Evolutionary conservation across 495 filamentous ascomycete species (phyloP), one percentile per base, ranked within the genome.

Genomic region (Talaromyces stipitatus): DNA sequence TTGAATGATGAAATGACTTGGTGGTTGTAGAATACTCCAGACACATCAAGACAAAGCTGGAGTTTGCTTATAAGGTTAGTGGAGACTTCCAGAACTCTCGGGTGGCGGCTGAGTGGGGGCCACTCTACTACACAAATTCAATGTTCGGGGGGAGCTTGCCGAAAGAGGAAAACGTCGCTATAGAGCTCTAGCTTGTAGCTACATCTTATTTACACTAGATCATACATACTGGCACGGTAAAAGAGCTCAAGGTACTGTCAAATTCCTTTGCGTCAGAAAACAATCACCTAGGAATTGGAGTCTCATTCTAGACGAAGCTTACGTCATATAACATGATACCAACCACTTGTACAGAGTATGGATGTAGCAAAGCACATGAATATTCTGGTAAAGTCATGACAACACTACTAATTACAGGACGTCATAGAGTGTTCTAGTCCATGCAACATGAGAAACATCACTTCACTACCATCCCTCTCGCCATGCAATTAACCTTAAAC

Each of bases 11-110:
- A 47, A 52, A 18, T 30, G 46, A 36, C 56, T 10, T 28, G 53
- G 47, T 57, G 41, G 12, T 61, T 52, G 56, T 58, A 22, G 60
- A 54, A 27, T 29, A 28, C 46, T 56, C 58, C 53, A 58, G 65
- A 60, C 36, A 24, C 9, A 18, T 43, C 14, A n/a, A n/a, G n/a
- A n/a, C 20, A 8, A 22, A 16, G 60, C 58, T 47, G 9, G 26
- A 50, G 58, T 60, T 33, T 10, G 62, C n/a, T n/a, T n/a, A n/a
- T n/a, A n/a, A 18, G 6, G 28, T 24, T 3, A 27, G 59, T 62
- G 55, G 69, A 65, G 38, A 45, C 33, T 71, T 71, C 70, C 64
- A 61, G 68, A 59, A 50, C 56, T 16, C 68, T 67, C 63, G 69
- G 65, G 65, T 68, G 65, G 66, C 54, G 29, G 18, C 23, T 4